Base-by-base conservation (phyloP, 441 rosid genomes). In the Arabidopsis lyrata region DNA sequence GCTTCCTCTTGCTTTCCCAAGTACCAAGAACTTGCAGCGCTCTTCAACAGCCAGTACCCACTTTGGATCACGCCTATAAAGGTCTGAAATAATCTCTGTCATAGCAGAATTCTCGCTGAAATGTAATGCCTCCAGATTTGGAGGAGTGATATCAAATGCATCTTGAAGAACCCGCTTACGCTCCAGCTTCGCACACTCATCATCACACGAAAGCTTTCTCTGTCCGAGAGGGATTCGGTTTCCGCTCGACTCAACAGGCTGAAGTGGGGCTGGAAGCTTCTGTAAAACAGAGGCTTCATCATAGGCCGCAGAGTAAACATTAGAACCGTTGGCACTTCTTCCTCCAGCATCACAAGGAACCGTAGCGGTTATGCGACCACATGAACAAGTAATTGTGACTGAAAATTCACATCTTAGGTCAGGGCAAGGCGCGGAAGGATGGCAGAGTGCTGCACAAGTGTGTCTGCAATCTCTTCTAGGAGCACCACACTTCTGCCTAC, bases 311-410 rank as follows among this genome's bases (percentile, higher is more conserved):
- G 82, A 76, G 75, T 88, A 90, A 15, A 82, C 82, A 74, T 44
- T 79, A 74, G 73, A 82, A 71, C 77, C 58, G 11, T 68, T 65
- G 41, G 32, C 24, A 52, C 32, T 78, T 68, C 81, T 78, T 66
- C 98, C 97, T 65, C 99, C 99, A 59, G 96, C 90, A 88, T 87
- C 96, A 71, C 99, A 94, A 73, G 98, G 96, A 67, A 92, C 95
- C 5, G 83, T 78, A 36, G 94, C 80, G 1, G 94, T 82, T 68
- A 92, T 74, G 72, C 97, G 90, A 65, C 98, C 91, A 75, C 99
- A 96, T 2, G 90, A 89, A 78, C 99, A 93, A 45, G 84, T 78
- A 67, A 96, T 89, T n/a, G 86, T 86, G 57, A 92, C 93, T 47
- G 86, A 84, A 73, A 81, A 82, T 78, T 90, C 95, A 70, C 98